Percentiles rank a stretch among this genome's conserved stretches.
These are phyloP conservation scores for Porcisia hertigi DNA, from an alignment of 208 protist genomes.

Conservation along the genomic window DNA sequence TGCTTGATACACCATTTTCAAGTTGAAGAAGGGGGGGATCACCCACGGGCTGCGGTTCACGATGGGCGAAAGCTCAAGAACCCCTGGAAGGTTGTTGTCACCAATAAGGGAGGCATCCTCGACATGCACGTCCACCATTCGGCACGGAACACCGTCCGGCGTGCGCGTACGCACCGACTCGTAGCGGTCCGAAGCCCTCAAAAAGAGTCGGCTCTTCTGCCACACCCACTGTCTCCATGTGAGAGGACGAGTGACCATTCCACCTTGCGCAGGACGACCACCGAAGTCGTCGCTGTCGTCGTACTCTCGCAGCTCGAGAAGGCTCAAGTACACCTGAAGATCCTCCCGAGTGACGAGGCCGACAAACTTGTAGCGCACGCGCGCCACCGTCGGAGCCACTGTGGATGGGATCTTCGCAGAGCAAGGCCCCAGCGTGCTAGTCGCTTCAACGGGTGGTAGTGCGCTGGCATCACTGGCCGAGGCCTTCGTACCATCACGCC, in stretches of 20 bases:
- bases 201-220: conserved; percentile 78
- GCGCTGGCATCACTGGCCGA: neutral
- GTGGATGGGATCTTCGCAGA: neutral
- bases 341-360: conserved; percentile 88
- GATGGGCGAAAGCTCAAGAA: conserved; percentile 77
- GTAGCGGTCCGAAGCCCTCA: conserved; percentile 40
- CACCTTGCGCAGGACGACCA: conserved; percentile 44
- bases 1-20: conserved; percentile 86
- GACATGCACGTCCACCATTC: conserved; percentile 6
- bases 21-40: conserved; percentile 81
- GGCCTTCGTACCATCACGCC: neutral
- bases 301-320: conserved; percentile 47
- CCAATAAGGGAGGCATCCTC: conserved; percentile 20
- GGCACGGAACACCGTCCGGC: conserved; percentile 5
- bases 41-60: conserved; percentile 92
- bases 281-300: conserved; percentile 51
- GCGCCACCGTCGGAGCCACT: neutral
- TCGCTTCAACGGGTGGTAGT: neutral
- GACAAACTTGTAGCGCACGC: conserved; percentile 71
- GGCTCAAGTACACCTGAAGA: conserved; percentile 78
- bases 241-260: conserved; percentile 55
- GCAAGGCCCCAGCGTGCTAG: neutral
- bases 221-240: conserved; percentile 75
- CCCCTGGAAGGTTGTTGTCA: conserved; percentile 41
- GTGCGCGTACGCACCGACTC: conserved; percentile 42